Evolutionary conservation across 148 eudicot genomes (phyloP), one percentile per base, ranked within the genome.

Genomic region (Agrostemma githago): DNA sequence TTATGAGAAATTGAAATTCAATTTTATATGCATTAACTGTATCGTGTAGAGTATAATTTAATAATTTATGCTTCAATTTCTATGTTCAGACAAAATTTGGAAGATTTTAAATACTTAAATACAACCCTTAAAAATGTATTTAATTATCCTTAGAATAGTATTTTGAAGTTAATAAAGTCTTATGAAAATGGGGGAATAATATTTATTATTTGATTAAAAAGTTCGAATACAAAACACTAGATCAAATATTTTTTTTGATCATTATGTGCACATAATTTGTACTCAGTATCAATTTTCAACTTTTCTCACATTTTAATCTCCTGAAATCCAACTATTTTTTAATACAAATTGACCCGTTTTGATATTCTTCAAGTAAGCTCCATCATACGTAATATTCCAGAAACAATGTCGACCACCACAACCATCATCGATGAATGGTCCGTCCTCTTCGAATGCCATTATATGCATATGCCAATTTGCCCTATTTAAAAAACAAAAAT

Each of bases 391-490:
- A 64, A 64, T 19, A 15, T 64, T 12, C 68, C 68, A 64, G 39
- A 64, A 64, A 64, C 68, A 64, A 14, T 64, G 44, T 34, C 68
- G 68, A 38, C 68, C 68, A 39, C 68, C 68, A 64, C 68, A 64
- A 9, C 17, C 68, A 37, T 38, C 7, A 16, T 64, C 68, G 42
- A 64, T 38, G 8, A 64, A 64, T 14, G 14, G n/a, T 3, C 0
- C 2, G 0, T 5, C 4, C 44, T 64, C 44, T 4, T 37, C 20
- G 5, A 64, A 64, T 2, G 20, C 68, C 11, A 10, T 1, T 3
- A 64, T 12, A 51, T 3, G 2, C 15, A 60, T 19, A 6, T 20
- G 14, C 10, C 64, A 9, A 60, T 60, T 19, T 3, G 64, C 20
- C 34, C 37, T 9, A 6, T 60, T 6, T 0, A 60, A 0, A 20